Base-by-base conservation (phyloP, 805 yeast species). In the Tetrapisispora nanseiensis region DNA sequence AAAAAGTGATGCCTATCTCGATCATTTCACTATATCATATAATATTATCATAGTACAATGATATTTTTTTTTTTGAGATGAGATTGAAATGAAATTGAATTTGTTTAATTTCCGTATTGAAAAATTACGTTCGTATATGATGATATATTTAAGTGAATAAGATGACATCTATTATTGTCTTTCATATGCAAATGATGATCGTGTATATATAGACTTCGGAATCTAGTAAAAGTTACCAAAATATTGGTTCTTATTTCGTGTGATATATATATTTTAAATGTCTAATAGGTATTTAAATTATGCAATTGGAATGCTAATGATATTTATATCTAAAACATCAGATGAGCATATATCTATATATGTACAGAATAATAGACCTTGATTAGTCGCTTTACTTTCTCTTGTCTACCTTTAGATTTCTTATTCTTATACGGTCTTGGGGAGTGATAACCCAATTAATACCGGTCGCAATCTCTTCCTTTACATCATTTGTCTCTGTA, bases 371-470 rank as follows among this genome's bases (percentile, higher is more conserved):
- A n/a, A n/a, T 4, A 7, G 13, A 6, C 10, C 8, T 27, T 7
- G 18, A 6, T 16, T 30, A 21, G 4, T 24, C 15, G 4, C 6
- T 16, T 37, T 16, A 29, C 16, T 30, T 16, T 39, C 37, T 40
- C 29, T 28, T 33, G 34, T 60, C 65, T 2, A 80, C 68, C 53
- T 87, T 69, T 44, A 79, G 66, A 10, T 67, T 59, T 51, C 87
- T 70, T 11, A 82, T 79, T 43, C 70, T 73, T 37, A 71, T 72
- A 49, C 92, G 70, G 52, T 89, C 96, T 33, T 72, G 75, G 3
- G 86, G 86, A 9, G 86, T 79, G 48, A 89, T 65, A 1, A 80
- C 80, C 95, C 96, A 87, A 30, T 71, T 72, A 42, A 71, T 66
- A 3, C 64, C 49, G 19, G 41, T 49, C 18, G 63, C 67, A 35